Conservation (phyloP, 306 rosid species). For the Vigna angularis region DNA sequence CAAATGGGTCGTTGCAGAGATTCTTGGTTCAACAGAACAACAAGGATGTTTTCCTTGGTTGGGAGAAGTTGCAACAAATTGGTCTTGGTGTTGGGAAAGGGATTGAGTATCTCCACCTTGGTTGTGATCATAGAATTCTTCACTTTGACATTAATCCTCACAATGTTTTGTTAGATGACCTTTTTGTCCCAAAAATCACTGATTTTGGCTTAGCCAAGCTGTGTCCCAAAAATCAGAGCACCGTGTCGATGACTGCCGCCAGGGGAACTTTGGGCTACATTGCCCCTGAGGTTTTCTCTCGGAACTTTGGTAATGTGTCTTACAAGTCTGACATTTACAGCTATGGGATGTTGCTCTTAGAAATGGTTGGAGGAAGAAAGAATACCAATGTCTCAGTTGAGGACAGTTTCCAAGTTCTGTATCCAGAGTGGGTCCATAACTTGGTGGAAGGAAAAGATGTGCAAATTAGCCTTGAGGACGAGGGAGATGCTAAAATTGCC, state of each 20-base stretch:
- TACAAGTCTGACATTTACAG: slow-evolving; percentile 15
- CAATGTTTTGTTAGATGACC: slow-evolving; percentile 23
- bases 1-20: slow-evolving; percentile 42
- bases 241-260: slow-evolving; percentile 42
- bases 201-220: slow-evolving; percentile 27
- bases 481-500: slow-evolving; percentile 21
- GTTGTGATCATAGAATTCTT: slow-evolving; percentile 49
- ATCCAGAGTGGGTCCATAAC: slow-evolving; percentile 53
- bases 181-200: slow-evolving; percentile 45
- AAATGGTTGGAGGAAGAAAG: slow-evolving; percentile 43
- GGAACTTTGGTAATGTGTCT: slow-evolving; percentile 1
- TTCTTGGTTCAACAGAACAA: slow-evolving; percentile 2
- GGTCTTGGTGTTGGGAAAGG: slow-evolving; percentile 48
- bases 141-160: slow-evolving; percentile 49
- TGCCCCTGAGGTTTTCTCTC: slow-evolving; percentile 17
- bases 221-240: slow-evolving; percentile 18
- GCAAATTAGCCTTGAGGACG: slow-evolving; percentile 3
- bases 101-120: slow-evolving; percentile 55
- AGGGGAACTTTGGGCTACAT: slow-evolving; percentile 12
- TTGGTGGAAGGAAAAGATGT: slow-evolving; percentile 28
- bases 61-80: slow-evolving; percentile 39
- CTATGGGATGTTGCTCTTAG: slow-evolving; percentile 1
- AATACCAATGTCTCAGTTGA: neutral
- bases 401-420: slow-evolving; percentile 15
- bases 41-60: slow-evolving; percentile 25